Conservation (phyloP, 345 rosid species). For the Eucalyptus fibrosa region DNA sequence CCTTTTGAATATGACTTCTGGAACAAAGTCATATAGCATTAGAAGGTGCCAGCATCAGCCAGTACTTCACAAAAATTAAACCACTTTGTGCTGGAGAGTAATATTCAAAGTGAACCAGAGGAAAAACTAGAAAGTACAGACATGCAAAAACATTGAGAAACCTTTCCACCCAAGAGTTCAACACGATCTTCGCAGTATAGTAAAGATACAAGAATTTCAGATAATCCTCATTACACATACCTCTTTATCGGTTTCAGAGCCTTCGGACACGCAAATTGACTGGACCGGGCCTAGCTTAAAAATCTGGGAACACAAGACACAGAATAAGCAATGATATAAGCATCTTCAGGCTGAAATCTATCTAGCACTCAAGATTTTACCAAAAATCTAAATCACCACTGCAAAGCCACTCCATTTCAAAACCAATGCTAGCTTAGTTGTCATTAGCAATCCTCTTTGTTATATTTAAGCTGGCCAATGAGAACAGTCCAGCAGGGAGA, state of each 20-base stretch:
- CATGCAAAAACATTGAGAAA: background rate
- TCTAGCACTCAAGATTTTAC: background rate
- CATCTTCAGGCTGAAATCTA: background rate
- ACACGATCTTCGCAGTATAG: background rate
- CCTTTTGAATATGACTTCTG: constrained; percentile 68
- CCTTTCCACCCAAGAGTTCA: background rate
- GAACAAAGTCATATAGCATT: constrained; percentile 13
- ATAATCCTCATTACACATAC: constrained; percentile 9
- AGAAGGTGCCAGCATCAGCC: constrained; percentile 3
- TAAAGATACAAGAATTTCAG: background rate
- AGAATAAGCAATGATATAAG: background rate
- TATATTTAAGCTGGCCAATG: background rate
- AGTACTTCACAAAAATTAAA: background rate
- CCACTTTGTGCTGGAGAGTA: background rate
- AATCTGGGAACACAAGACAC: constrained; percentile 29
- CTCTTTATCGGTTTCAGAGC: constrained; percentile 36
- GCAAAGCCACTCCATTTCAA: background rate
- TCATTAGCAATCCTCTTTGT: background rate
- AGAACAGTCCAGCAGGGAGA: background rate
- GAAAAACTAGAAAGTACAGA: background rate
- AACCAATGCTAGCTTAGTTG: background rate
- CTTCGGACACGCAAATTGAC: constrained; percentile 55
- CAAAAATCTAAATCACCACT: background rate
- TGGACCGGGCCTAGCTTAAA: constrained; percentile 64
- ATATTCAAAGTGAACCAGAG: background rate